Base-by-base conservation (phyloP, 306 rosid species). In the Quercus cerris region DNA sequence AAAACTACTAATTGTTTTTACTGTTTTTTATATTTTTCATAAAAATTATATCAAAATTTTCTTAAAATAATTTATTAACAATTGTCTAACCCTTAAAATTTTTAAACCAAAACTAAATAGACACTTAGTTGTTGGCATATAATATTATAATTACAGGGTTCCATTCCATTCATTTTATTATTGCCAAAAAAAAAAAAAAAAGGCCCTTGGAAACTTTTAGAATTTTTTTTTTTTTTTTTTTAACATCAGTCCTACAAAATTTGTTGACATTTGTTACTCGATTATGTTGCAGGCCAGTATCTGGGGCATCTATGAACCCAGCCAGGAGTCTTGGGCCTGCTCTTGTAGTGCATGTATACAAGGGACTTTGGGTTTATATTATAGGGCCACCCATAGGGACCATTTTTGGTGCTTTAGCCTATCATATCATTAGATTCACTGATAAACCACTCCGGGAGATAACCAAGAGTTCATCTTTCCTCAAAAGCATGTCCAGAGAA, bases 241-340 rank as follows among this genome's bases (percentile, higher is more conserved):
- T 0, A 3, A 49, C 3, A 49, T 49, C 17, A 13, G 13, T 49
- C 54, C 17, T 49, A 3, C 54, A 12, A 13, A 12, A 11, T 12
- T 49, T 20, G 12, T 28, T 15, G 17, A 28, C n/a, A 28, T 3
- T 5, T 28, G 70, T 63, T 28, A 27, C 70, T 27, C 30, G 1
- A 15, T 68, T 68, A 9, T 1, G 4, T 35, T 73, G 18, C 70
- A 84, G 97, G 71, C 91, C 89, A 0, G 71, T 93, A 18, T 83
- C 89, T 22, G 97, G 96, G 70, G 97, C 84, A 1, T 93, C 94
- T 0, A 88, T 93, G 97, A 89, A 93, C 81, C 97, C 97, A 44
- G 91, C 94, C 0, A 83, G 97, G 84, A 93, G 89, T 73, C 33
- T 91, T 58, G 96, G 96, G 58, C 97, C 96, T 0, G 94, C 97